Base-by-base conservation (phyloP, 169 alveolate genomes). In the Eimeria falciformis region DNA sequence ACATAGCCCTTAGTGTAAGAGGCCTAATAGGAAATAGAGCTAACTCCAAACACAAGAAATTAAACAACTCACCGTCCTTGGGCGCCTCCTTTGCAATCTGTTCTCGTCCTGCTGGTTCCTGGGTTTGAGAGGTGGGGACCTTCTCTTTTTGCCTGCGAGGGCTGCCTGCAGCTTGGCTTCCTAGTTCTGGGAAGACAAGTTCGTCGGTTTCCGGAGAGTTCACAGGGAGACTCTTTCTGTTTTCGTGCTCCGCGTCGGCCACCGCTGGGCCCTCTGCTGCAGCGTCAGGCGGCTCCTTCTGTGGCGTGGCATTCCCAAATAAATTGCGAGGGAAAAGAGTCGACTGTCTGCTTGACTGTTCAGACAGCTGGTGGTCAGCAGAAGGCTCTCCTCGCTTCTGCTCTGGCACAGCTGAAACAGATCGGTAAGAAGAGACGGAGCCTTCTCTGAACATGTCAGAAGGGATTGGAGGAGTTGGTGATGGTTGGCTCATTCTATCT, bases 221-320 rank as follows among this genome's bases (percentile, higher is more conserved):
- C 14, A 71, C 56, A 43, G 83, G 83, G 2, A 23, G 14, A 21
- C 21, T 21, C 17, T 11, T 71, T 29, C 83, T 29, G 33, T 17
- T 21, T 1, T 33, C 83, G 11, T 71, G 83, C 17, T 43, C 47
- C 25, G 56, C 50, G 56, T 71, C 83, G 2, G 33, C 29, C 5
- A 71, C 83, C 18, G 53, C 33, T 18, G 83, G 83, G 47, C 55
- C 83, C 53, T 40, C 40, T n/a, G 58, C 5, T 12, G 53, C 83
- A 37, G 83, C 27, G 18, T n/a, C 37, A 50, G 33, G 73, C 12
- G 11, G 73, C n/a, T 62, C 33, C 73, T 62, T n/a, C 73, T 62
- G 62, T 1, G 11, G 23, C 62, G 11, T 21, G 78, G 23, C 78
- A 3, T 56, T 71, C 58, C 14, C 33, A 27, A 71, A 43, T 17